phyloP scores from a whole-genome alignment of 352 stramenopile species.

The Synura sp. region DNA sequence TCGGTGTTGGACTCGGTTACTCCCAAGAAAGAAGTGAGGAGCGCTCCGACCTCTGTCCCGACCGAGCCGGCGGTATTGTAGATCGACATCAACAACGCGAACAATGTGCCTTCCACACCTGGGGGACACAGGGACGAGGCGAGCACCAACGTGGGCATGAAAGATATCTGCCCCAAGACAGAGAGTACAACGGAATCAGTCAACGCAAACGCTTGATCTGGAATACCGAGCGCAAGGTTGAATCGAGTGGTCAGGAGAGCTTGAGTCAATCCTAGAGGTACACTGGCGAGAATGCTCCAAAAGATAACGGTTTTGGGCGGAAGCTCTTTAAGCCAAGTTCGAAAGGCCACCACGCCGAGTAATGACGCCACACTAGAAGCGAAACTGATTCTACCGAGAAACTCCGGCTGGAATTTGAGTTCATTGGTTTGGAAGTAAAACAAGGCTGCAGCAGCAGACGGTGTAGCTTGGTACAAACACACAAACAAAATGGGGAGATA shows the following conservation, averaged over 20 bases:
- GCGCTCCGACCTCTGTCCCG: conserved; percentile 82
- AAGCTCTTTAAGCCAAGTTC: conserved; percentile 51
- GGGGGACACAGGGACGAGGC: conserved; percentile 86
- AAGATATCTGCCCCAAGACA: conserved; percentile 65
- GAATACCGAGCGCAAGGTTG: conserved; percentile 76
- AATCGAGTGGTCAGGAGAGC: conserved; percentile 78
- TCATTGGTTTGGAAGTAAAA: conserved; percentile 94
- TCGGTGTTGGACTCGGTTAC: conserved; percentile 78
- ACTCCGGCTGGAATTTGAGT: conserved; percentile 87
- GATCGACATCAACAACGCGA: conserved; percentile 93
- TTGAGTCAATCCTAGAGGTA: conserved; percentile 58
- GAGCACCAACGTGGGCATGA: conserved; percentile 90
- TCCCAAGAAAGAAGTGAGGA: conserved; percentile 74
- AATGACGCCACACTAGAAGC: conserved; percentile 47
- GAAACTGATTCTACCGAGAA: conserved; percentile 78
- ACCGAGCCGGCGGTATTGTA: conserved; percentile 88
- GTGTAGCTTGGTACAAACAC: conserved; percentile 86
- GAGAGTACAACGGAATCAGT: conserved; percentile 83
- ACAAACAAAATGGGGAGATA: conserved; percentile 93
- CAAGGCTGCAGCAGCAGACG: conserved; percentile 85
- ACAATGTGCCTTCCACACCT: conserved; percentile 90
- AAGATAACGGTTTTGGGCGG: conserved; percentile 83
- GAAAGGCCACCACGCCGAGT: not conserved
- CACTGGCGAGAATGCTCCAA: conserved; percentile 56
- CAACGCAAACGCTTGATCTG: conserved; percentile 88